Base-by-base conservation (phyloP, 441 rosid species). In the Pelargonium australe region DNA sequence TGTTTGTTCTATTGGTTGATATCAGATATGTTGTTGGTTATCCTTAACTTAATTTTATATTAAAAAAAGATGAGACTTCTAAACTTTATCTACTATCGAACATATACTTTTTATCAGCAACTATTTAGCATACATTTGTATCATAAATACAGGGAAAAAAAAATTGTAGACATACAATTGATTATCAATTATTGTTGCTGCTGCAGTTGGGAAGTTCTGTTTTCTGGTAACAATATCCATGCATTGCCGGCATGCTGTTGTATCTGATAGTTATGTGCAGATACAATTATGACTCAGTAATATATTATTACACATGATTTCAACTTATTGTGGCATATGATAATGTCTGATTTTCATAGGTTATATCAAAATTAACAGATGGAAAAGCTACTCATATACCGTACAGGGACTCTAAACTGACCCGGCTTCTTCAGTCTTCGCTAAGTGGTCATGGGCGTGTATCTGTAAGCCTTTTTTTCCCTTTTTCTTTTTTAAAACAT, bases 391-490 rank as follows among this genome's bases (percentile, higher is more conserved):
- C 85, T 60, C 95, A 89, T 73, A 79, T 89, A 82, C 95, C 95
- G 14, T 89, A 89, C 69, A 83, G 92, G 76, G 95, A 87, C 83
- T 89, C 95, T 65, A 89, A 89, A 74, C 75, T 89, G 75, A 89
- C 95, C 20, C 82, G 95, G 79, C 83, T 89, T 62, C 90, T 89
- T 70, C 92, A 87, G 79, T 89, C 88, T 65, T 89, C 92, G 66
- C 67, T 89, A 70, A 85, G 90, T 76, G 95, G 95, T 73, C 95
- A 85, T 77, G 95, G 87, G 68, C 92, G 86, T 71, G 92, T 89
- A 76, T 87, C 95, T 64, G 95, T 89, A 84, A 89, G 90, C 37
- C 37, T 3, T 31, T 31, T 31, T 31, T 31, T 31, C 4, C 3
- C 3, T 3, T 31, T 31, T 31, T 25, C 69, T 44, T 61, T 19